phyloP scores from a whole-genome alignment of 306 rosid genomes.

The Acmispon strigosus region DNA sequence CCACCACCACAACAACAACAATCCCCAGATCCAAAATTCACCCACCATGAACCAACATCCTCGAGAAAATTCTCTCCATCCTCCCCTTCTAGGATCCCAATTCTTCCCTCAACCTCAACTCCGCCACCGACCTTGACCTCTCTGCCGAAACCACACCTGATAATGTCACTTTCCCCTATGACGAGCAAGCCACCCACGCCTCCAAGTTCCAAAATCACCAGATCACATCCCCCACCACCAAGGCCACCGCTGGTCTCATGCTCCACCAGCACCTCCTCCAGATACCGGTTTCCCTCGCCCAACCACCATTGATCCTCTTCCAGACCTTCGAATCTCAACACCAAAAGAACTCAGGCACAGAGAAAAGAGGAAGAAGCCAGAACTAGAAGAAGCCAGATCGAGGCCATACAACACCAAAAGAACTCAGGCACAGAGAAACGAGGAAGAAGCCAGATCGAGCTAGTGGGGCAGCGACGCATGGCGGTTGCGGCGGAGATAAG shows the following conservation, averaged over 20 bases:
- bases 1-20: neutral
- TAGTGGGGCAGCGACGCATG: no score
- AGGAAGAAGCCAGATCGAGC: no score
- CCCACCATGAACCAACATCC: constrained; percentile 26
- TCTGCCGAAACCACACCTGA: constrained; percentile 38
- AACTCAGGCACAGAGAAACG: no score
- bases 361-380: no score
- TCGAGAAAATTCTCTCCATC: constrained; percentile 74
- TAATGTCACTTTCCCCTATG: constrained; percentile 41
- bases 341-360: no score
- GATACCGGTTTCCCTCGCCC: constrained; percentile 36
- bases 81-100: constrained; percentile 51
- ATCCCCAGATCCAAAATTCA: constrained; percentile 29
- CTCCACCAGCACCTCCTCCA: constrained; percentile 63
- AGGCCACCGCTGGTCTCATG: constrained; percentile 37
- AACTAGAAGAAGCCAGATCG: no score
- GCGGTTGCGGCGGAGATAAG: no score
- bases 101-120: no score
- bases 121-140: neutral
- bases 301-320: no score
- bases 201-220: constrained; percentile 75
- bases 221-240: constrained; percentile 29
- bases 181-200: constrained; percentile 46
- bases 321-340: no score
- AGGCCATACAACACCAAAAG: no score